Conservation (phyloP, 345 rosid species). For the Eucalyptus polyanthemos region DNA sequence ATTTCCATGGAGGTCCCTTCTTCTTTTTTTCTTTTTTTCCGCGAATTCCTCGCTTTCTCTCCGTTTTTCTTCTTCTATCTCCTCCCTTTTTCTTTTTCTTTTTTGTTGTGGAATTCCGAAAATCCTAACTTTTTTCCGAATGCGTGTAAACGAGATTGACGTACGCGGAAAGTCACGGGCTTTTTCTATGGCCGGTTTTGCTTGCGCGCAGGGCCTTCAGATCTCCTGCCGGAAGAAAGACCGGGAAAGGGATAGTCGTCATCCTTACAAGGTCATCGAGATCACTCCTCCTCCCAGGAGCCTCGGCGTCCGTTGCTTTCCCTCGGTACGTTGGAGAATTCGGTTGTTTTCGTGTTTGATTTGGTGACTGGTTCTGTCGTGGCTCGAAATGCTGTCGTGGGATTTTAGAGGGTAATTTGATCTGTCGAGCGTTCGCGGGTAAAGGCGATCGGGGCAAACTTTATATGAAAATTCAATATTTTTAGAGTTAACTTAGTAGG, state of each 20-base stretch:
- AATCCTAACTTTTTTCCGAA: not conserved
- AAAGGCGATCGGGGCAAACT: not conserved
- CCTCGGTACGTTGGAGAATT: conserved; percentile 33
- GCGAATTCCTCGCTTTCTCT: not conserved
- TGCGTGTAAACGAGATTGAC: not conserved
- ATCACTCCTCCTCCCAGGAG: conserved; percentile 90
- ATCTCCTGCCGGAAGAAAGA: conserved; percentile 69
- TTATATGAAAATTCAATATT: not conserved
- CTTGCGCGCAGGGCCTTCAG: conserved; percentile 15
- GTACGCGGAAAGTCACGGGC: not conserved
- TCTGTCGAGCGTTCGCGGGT: not conserved
- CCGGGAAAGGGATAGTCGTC: conserved; percentile 35
- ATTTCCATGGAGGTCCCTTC: not conserved
- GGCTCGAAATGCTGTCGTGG: not conserved
- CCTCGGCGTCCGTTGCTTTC: conserved; percentile 84
- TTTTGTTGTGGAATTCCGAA: not conserved
- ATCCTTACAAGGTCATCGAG: conserved; percentile 82
- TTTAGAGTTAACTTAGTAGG: not conserved
- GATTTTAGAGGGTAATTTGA: not conserved
- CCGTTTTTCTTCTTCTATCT: not conserved
- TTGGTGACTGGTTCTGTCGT: not conserved
- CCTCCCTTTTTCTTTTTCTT: not conserved
- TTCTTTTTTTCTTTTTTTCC: not conserved
- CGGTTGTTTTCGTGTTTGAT: not conserved
- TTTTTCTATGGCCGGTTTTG: not conserved